Evolutionary conservation across 306 rosid species (phyloP).

Genomic region (Trichosanthes truncata): DNA sequence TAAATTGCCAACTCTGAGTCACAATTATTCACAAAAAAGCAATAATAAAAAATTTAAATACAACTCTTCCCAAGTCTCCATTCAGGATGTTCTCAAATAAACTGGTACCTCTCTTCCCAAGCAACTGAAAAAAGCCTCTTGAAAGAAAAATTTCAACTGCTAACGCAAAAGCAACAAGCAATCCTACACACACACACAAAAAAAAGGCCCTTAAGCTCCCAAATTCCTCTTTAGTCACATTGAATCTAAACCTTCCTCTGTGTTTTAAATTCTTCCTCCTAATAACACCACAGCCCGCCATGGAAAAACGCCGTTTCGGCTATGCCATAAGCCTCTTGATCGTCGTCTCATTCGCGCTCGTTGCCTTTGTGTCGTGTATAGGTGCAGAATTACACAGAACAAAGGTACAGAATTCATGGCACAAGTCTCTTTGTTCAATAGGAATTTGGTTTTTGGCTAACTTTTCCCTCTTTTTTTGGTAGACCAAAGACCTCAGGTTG

Average conservation of each 20-base stretch:
- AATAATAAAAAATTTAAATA: background rate
- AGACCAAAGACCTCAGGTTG: slow-evolving; percentile 59
- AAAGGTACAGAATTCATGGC: slow-evolving; percentile 28
- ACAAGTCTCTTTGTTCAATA: background rate
- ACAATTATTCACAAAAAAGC: background rate
- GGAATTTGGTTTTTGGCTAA: background rate
- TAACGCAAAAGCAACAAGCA: slow-evolving; percentile 4
- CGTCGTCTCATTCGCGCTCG: slow-evolving; percentile 36
- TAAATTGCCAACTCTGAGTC: background rate
- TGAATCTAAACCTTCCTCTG: background rate
- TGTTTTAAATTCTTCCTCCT: background rate
- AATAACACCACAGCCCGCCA: slow-evolving; percentile 8
- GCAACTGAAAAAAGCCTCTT: slow-evolving; percentile 1
- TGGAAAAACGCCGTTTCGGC: slow-evolving; percentile 43
- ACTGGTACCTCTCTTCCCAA: slow-evolving; percentile 4
- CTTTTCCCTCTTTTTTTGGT: slow-evolving; percentile 13
- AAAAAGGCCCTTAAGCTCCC: background rate
- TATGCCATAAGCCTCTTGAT: slow-evolving; percentile 20
- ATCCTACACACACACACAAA: background rate
- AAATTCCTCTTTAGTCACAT: background rate
- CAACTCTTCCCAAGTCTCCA: background rate
- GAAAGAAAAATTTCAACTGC: background rate
- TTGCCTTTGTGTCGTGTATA: slow-evolving; percentile 56
- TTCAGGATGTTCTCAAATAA: background rate
- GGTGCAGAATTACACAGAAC: slow-evolving; percentile 54